A percentile compares a stretch with the other conserved stretches of the same genome.
Evolutionary conservation across 257 asterid genomes (phyloP).

Genomic region (Solanum infundibuliforme): DNA sequence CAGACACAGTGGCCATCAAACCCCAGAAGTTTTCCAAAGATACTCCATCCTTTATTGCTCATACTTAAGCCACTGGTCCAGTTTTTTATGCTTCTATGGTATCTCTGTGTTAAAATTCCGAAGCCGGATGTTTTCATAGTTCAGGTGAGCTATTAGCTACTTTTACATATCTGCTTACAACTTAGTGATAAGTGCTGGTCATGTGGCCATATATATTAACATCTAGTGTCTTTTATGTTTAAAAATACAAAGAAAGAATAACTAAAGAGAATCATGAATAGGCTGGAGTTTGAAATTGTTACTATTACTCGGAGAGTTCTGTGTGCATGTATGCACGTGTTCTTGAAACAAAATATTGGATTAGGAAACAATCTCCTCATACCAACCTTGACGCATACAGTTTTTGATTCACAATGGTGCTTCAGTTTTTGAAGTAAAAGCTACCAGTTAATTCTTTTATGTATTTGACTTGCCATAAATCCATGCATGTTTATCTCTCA

Average conservation of each 20-base stretch:
- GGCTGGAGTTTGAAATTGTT: neutral
- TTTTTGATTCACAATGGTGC: neutral
- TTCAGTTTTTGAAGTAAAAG: neutral
- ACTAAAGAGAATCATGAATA: neutral
- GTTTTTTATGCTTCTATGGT: constrained; percentile 83
- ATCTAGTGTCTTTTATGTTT: neutral
- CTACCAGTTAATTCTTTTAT: neutral
- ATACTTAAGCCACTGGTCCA: constrained; percentile 71
- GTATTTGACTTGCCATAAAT: neutral
- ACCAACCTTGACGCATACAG: neutral
- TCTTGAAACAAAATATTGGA: neutral
- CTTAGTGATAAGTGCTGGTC: neutral
- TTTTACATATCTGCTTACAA: neutral
- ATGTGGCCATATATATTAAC: neutral
- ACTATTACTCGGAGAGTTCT: neutral
- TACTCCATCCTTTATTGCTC: constrained; percentile 71
- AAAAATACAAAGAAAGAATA: neutral
- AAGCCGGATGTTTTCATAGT: constrained; percentile 85
- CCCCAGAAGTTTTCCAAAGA: constrained; percentile 51
- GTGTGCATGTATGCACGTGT: neutral
- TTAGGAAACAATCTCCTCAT: neutral
- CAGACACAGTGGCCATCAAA: constrained; percentile 78
- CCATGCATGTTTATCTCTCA: neutral
- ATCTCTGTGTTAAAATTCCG: constrained; percentile 72
- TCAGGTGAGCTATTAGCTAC: constrained; percentile 50